A percentile compares a stretch with the other conserved stretches of the same genome.
These are phyloP conservation scores for Aureobasidium sp. DNA, from an alignment of 2,329 filamentous ascomycete species.

Conservation along the genomic window DNA sequence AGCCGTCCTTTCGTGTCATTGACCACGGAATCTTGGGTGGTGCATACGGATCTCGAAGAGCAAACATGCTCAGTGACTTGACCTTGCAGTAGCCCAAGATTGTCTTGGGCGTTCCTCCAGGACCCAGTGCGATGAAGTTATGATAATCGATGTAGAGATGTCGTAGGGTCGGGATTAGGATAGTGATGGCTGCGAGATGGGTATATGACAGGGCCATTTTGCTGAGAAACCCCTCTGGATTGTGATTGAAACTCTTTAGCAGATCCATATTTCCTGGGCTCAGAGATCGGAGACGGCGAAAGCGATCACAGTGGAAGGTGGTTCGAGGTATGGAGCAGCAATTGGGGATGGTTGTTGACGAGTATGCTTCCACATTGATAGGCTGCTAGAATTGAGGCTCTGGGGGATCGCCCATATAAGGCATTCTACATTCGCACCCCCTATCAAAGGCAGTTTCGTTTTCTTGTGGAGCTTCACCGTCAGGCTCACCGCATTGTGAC, in stretches of 20 bases:
- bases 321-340: no score
- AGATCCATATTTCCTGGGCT: background rate
- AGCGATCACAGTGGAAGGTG: no score
- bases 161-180: slow-evolving; percentile 29
- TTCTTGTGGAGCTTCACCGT: slow-evolving; percentile 6
- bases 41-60: slow-evolving; percentile 61
- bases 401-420: slow-evolving; percentile 3
- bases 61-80: slow-evolving; percentile 64
- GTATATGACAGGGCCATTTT: background rate
- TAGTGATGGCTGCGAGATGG: slow-evolving; percentile 28
- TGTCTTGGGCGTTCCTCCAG: slow-evolving; percentile 72
- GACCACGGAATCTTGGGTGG: slow-evolving; percentile 48
- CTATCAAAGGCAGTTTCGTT: background rate
- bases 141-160: slow-evolving; percentile 62
- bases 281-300: background rate
- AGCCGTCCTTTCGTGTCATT: slow-evolving; percentile 50
- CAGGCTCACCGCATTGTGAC: slow-evolving; percentile 11
- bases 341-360: no score
- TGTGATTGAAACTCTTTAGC: background rate
- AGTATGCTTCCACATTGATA: no score
- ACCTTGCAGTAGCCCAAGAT: slow-evolving; percentile 66
- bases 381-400: background rate
- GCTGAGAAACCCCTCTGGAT: background rate
- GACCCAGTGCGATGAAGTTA: slow-evolving; percentile 69
- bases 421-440: background rate